Conservation (phyloP, 108 stramenopile genomes). For the Cyclotella atomus region DNA sequence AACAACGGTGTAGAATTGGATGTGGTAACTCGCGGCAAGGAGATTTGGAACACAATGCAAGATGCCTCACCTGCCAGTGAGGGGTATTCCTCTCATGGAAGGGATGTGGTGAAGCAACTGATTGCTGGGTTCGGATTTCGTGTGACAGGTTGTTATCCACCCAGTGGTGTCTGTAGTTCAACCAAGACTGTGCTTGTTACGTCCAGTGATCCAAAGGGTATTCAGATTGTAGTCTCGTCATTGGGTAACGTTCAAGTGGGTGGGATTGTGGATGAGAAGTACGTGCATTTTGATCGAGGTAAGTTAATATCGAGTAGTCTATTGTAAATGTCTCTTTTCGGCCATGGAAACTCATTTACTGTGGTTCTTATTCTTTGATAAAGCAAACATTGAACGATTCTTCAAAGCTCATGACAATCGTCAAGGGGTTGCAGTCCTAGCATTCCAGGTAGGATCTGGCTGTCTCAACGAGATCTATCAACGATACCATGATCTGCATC, state of each 20-base stretch:
- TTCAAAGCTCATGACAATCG: slow-evolving; percentile 57
- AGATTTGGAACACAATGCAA: slow-evolving; percentile 35
- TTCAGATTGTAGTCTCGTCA: slow-evolving; percentile 78
- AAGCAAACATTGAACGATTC: slow-evolving; percentile 57
- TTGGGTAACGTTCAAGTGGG: background rate
- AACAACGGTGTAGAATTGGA: background rate
- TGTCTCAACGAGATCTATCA: slow-evolving; percentile 51
- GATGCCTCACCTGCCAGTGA: background rate
- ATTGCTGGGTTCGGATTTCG: slow-evolving; percentile 86
- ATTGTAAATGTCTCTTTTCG: background rate
- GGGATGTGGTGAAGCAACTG: slow-evolving; percentile 81
- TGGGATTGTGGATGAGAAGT: slow-evolving; percentile 21
- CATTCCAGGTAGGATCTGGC: slow-evolving; percentile 62
- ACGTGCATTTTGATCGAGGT: slow-evolving; percentile 63
- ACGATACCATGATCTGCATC: slow-evolving; percentile 66
- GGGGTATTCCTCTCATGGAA: slow-evolving; percentile 58
- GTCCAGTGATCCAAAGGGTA: slow-evolving; percentile 72
- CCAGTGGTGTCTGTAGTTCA: slow-evolving; percentile 8
- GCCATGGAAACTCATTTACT: too few relatives aligned
- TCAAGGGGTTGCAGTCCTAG: slow-evolving; percentile 77
- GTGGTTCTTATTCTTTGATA: background rate
- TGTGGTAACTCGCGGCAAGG: slow-evolving; percentile 3
- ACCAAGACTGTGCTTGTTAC: slow-evolving; percentile 77
- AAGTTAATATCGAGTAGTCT: slow-evolving; percentile 20
- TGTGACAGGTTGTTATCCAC: slow-evolving; percentile 67